These are phyloP conservation scores for Litchi chinensis DNA, from an alignment of 345 rosid genomes.

Conservation along the genomic window DNA sequence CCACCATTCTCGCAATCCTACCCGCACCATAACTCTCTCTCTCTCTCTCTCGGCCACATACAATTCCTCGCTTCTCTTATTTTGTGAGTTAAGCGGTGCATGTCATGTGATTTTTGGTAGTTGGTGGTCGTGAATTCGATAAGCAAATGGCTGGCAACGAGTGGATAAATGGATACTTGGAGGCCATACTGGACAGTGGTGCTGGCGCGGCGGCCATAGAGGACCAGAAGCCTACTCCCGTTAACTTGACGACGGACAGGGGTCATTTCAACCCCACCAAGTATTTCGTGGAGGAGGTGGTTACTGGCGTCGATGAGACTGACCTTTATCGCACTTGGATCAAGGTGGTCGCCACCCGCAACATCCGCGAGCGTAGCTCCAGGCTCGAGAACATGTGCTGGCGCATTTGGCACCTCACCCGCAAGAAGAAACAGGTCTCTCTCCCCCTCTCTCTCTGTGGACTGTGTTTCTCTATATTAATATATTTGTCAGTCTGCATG, in stretches of 20 bases:
- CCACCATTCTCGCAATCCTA: neutral
- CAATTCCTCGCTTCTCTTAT: too few relatives aligned
- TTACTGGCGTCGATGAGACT: slow-evolving; percentile 87
- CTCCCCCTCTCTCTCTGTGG: neutral
- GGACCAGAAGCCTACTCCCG: slow-evolving; percentile 50
- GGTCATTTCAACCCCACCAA: slow-evolving; percentile 80
- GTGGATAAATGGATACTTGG: slow-evolving; percentile 97
- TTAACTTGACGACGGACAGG: slow-evolving; percentile 47
- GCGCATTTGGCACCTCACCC: slow-evolving; percentile 99
- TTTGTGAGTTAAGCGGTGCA: neutral
- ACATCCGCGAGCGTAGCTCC: slow-evolving; percentile 89
- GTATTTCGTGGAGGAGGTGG: slow-evolving; percentile 96
- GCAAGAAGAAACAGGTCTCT: slow-evolving; percentile 93
- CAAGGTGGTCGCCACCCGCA: slow-evolving; percentile 94
- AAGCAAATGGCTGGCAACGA: slow-evolving; percentile 81
- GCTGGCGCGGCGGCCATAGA: slow-evolving; percentile 61
- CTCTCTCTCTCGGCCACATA: neutral
- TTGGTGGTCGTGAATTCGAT: too few relatives aligned
- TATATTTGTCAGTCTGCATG: neutral
- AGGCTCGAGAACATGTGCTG: slow-evolving; percentile 99
- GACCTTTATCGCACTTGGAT: slow-evolving; percentile 92
- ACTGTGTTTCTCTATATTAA: neutral
- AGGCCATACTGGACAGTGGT: slow-evolving; percentile 86
- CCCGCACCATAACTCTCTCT: neutral
- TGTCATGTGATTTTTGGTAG: neutral